phyloP scores from a whole-genome alignment of 1,284 basidiomycete genomes.

The Lentinus polychrous region DNA sequence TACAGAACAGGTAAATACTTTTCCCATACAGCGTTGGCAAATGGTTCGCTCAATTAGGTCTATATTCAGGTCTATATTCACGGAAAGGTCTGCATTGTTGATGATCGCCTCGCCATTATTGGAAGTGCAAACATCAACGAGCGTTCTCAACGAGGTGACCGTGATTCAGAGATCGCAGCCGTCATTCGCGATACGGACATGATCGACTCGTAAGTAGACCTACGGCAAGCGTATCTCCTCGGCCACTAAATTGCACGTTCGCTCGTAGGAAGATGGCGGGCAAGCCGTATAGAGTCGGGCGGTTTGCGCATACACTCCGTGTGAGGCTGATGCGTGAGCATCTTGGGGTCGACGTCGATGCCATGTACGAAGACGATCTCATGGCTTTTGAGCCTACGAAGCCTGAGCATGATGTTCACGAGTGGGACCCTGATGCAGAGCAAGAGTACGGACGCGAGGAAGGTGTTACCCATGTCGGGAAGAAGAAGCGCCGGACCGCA shows the following conservation, averaged over 20 bases:
- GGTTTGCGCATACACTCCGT: slow-evolving; percentile 92
- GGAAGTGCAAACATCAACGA: slow-evolving; percentile 99
- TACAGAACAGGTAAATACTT: slow-evolving; percentile 72
- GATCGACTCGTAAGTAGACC: slow-evolving; percentile 70
- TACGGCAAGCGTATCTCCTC: slow-evolving; percentile 2
- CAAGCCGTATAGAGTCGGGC: slow-evolving; percentile 90
- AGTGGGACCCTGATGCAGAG: slow-evolving; percentile 80
- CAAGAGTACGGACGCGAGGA: slow-evolving; percentile 44
- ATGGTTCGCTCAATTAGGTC: not conserved
- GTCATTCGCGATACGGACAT: slow-evolving; percentile 96
- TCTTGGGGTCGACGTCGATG: slow-evolving; percentile 91
- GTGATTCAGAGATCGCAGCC: slow-evolving; percentile 92
- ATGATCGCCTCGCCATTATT: slow-evolving; percentile 95
- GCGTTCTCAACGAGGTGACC: slow-evolving; percentile 90
- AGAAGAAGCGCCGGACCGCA: slow-evolving; percentile 30
- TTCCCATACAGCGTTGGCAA: not conserved
- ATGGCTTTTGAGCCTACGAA: slow-evolving; percentile 51
- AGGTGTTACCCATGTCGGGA: slow-evolving; percentile 27
- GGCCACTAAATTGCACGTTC: slow-evolving; percentile 6
- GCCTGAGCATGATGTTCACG: slow-evolving; percentile 46
- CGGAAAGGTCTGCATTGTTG: slow-evolving; percentile 88
- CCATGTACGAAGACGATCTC: slow-evolving; percentile 73
- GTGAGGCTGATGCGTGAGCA: slow-evolving; percentile 96
- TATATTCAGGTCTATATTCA: slow-evolving; percentile 76
- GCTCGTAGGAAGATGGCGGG: slow-evolving; percentile 85